Evolutionary conservation across 2,329 filamentous ascomycete species (phyloP), one percentile per base, ranked within the genome.

Genomic region (Diaporthe australafricana): DNA sequence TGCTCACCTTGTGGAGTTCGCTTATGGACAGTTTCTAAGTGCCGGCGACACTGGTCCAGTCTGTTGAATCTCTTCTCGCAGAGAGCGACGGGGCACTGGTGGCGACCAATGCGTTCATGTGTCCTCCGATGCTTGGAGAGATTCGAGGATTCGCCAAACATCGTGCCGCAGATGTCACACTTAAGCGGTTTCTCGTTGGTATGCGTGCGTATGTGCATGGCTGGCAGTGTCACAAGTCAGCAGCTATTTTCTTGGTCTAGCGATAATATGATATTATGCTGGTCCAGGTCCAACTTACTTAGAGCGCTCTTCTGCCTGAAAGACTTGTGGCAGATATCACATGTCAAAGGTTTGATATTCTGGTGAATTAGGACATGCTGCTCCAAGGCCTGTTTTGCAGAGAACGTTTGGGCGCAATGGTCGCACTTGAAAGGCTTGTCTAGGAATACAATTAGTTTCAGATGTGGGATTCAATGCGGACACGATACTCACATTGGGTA

Each of bases 291-390:
- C 4, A 40, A 82, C 87, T 77, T 86, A 91, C 89, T 92, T 27
- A 91, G 82, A 27, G 91, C 90, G 74, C 89, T 92, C 74, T 92
- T 90, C 74, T 92, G 90, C 67, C 91, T 90, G 77, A 93, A 69
- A 17, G 50, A 35, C 53, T 60, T 69, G 11, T 35, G 30, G 22
- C 67, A 69, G 11, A 50, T 66, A 12, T 50, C 48, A 52, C 72
- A 73, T 45, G 57, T 47, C 35, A 69, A 55, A 22, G 63, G 72
- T 45, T 72, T 71, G 32, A 40, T 87, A 48, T 90, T 89, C 0
- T 90, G 91, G 76, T 94, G 92, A 2, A 88, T 92, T 22, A 90
- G 87, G 77, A 89, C 85, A 75, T 94, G 92, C 77, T 93, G 91
- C 52, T 89, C 87, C 8, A 93, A 84, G 1, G 92, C 89, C 78